These are phyloP conservation scores for Annulohypoxylon bovei DNA, from an alignment of 495 filamentous ascomycete species.

Conservation along the genomic window DNA sequence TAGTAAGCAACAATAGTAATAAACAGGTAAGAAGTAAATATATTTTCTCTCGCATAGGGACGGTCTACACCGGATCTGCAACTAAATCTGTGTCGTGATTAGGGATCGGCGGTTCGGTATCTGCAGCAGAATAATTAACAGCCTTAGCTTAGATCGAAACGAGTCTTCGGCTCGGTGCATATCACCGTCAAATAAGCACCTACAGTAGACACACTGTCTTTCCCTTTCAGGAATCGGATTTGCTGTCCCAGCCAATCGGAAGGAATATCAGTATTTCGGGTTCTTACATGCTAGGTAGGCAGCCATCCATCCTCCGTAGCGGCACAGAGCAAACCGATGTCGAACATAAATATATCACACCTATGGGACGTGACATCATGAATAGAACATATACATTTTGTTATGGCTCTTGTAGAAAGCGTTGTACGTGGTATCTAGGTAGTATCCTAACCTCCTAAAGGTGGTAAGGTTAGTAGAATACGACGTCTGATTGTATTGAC, in stretches of 20 bases:
- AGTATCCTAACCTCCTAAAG: background rate
- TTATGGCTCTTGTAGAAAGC: conserved; percentile 21
- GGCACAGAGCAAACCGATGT: background rate
- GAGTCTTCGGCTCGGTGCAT: background rate
- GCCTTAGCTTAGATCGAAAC: background rate
- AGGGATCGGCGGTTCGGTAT: background rate
- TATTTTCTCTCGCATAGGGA: background rate
- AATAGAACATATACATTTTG: conserved; percentile 30
- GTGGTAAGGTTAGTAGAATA: background rate
- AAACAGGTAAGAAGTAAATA: background rate
- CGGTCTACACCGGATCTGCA: background rate
- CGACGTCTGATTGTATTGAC: background rate
- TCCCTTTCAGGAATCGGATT: conserved; percentile 26
- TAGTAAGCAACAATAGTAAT: background rate
- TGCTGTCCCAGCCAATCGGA: conserved; percentile 18
- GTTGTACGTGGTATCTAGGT: conserved; percentile 13
- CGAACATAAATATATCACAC: background rate
- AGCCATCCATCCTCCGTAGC: background rate
- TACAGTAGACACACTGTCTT: conserved; percentile 10
- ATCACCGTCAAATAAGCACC: background rate
- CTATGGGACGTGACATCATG: background rate
- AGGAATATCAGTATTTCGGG: background rate
- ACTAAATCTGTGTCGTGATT: background rate
- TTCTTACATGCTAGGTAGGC: background rate
- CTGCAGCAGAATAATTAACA: background rate